Base-by-base conservation (phyloP, 805 yeast species). In the Spathaspora boniae region DNA sequence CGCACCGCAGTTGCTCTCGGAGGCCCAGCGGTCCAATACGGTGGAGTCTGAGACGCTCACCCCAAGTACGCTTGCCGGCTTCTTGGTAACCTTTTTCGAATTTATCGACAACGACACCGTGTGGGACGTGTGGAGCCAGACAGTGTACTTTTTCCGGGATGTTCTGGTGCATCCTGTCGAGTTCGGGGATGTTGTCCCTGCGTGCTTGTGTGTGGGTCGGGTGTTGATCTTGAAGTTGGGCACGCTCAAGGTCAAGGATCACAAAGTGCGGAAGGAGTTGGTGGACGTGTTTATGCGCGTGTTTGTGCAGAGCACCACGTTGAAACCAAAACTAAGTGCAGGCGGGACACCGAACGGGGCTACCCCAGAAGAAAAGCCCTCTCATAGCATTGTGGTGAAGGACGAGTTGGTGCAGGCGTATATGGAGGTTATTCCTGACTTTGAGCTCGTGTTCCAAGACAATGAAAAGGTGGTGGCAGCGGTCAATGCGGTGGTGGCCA, bases 81-180 rank as follows among this genome's bases (percentile, higher is more conserved):
- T 85, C 50, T 56, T 88, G 39, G 67, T 78, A 6, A 63, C 60
- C 0, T 93, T 91, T 53, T 61, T 82, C 16, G 60, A 60, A 4
- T 72, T 88, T 0, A 61, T 89, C 26, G 95, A 85, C 44, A 72
- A 72, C 42, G 95, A 87, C 47, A 78, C 86, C 0, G 64, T 87
- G 32, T 88, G 83, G 40, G 98, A 91, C 39, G 72, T 88, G 14
- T 91, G 88, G 80, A 55, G 56, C 7, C 74, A 71, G 16, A 62
- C 81, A 22, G 60, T 76, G 17, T 53, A 55, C 2, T 88, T 85
- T 44, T 63, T 86, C 45, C 80, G 70, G 43, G 87, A 80, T 4
- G 72, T 78, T 0, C 45, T 69, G 20, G 55, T 72, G 3, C 74
- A 76, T 44, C 56, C 71, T 12, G 47, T 62, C 5, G 47, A 60